These are phyloP conservation scores for Kandelia obovata DNA, from an alignment of 345 rosid genomes.

Conservation along the genomic window DNA sequence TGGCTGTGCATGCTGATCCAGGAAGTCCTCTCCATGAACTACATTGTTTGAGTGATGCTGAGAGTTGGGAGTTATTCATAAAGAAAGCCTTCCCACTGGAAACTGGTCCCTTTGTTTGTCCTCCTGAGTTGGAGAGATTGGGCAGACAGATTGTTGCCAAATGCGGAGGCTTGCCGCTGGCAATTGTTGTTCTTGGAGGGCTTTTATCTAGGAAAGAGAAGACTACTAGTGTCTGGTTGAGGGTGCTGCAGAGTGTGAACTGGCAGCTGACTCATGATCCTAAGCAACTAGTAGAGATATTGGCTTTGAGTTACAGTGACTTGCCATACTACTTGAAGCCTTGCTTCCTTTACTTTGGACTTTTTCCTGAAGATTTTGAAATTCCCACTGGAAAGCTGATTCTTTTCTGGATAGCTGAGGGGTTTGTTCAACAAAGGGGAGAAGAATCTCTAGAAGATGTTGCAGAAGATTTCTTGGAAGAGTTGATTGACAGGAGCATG, in stretches of 20 bases:
- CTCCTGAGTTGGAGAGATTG: slow-evolving; percentile 2
- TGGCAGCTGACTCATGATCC: slow-evolving; percentile 25
- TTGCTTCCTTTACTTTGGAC: slow-evolving; percentile 29
- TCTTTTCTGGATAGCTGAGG: slow-evolving; percentile 27
- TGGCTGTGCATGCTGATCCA: slow-evolving; percentile 25
- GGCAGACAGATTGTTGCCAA: slow-evolving; percentile 1
- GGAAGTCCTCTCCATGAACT: slow-evolving; percentile 16
- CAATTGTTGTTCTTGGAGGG: slow-evolving; percentile 13
- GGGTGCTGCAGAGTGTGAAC: slow-evolving; percentile 22
- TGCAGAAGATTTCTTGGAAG: slow-evolving; percentile 22
- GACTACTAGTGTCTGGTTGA: slow-evolving; percentile 15
- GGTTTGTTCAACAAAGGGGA: slow-evolving; percentile 24
- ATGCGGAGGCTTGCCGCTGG: slow-evolving; percentile 8
- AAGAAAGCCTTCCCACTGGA: slow-evolving; percentile 16
- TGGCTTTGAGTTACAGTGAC: slow-evolving; percentile 28
- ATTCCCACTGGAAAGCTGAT: slow-evolving; percentile 15
- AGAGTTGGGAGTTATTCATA: slow-evolving; percentile 22
- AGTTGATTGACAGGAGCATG: slow-evolving; percentile 25
- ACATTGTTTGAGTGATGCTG: slow-evolving; percentile 15
- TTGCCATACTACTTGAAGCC: slow-evolving; percentile 20
- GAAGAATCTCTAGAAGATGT: slow-evolving; percentile 22
- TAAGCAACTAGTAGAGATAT: slow-evolving; percentile 17
- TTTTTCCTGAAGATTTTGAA: slow-evolving; percentile 20
- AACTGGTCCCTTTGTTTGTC: background rate
- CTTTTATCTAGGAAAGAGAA: slow-evolving; percentile 14